Base-by-base conservation (phyloP, 192 early-diverging fungal species). In the Podila epigama region DNA sequence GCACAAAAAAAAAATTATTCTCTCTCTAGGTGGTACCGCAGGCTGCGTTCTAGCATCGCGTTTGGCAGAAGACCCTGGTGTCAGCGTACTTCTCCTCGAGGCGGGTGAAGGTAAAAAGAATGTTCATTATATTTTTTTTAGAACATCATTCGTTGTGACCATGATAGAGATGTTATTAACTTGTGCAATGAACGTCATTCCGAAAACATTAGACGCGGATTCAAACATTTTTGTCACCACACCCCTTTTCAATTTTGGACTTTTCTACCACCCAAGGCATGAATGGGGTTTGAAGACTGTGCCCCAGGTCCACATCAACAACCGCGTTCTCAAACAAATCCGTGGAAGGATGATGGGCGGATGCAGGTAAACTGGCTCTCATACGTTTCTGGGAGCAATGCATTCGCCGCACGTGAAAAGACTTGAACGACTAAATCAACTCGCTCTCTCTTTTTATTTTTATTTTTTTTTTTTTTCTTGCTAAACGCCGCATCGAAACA, bases 51-150 rank as follows among this genome's bases (percentile, higher is more conserved):
- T 69, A 8, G 67, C 67, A 1, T 37, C 58, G 12, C 58, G 67
- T 15, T n/a, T 69, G 15, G 34, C 67, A 6, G 67, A 69, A 53
- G 67, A 69, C 11, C 58, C 58, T 5, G 42, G 28, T 39, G 40
- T 69, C 31, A 69, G 51, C 12, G 58, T 69, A n/a, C 67, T 69
- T n/a, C 22, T 69, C 50, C 36, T 69, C 32, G 67, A 69, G 13
- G 67, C 67, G 0, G 67, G 67, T 10, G 57, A 60, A 35, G 58
- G 44, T 48, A 44, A 22, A 48, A 10, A 16, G n/a, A 22, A 16
- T 44, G 16, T n/a, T 15, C 41, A 3, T n/a, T n/a, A n/a, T 15
- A 44, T 6, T 0, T n/a, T n/a, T 44, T 42, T 44, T 1, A 44
- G 5, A 18, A 6, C 41, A 44, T 44, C 41, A n/a, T 2, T 16